These are phyloP conservation scores for Galeopsis tetrahit DNA, from an alignment of 257 asterid genomes.

Conservation along the genomic window DNA sequence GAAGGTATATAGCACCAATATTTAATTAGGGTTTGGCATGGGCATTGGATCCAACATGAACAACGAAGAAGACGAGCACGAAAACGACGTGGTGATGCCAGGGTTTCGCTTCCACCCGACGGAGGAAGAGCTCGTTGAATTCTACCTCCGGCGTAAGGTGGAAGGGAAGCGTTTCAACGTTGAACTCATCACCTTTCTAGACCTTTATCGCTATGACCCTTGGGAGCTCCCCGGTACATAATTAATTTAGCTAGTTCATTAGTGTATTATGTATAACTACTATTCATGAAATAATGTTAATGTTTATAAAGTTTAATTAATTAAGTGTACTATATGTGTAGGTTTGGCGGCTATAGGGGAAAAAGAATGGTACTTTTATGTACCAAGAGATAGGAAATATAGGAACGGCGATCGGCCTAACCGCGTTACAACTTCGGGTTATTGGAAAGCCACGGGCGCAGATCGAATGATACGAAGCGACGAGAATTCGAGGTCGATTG, in stretches of 20 bases:
- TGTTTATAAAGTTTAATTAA: too few species aligned
- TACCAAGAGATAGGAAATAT: conserved; percentile 90
- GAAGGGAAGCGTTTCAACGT: conserved; percentile 98
- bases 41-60: conserved; percentile 68
- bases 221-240: conserved; percentile 95
- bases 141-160: conserved; percentile 99
- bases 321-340: too few species aligned
- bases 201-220: conserved; percentile 97
- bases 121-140: conserved; percentile 94
- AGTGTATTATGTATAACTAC: too few species aligned
- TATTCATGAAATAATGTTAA: not conserved
- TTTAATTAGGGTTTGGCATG: conserved; percentile 13
- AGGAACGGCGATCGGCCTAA: conserved; percentile 96
- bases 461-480: conserved; percentile 86
- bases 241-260: too few species aligned
- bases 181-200: conserved; percentile 87
- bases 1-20: too few species aligned
- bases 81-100: conserved; percentile 92
- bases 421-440: conserved; percentile 95
- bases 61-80: conserved; percentile 62
- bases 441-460: conserved; percentile 99
- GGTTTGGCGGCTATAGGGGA: conserved; percentile 85
- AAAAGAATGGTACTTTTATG: conserved; percentile 97
- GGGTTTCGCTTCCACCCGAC: conserved; percentile 98
- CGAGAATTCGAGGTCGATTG: conserved; percentile 69